Evolutionary conservation across 257 asterid species (phyloP).

Genomic region (Fraxinus anomala): DNA sequence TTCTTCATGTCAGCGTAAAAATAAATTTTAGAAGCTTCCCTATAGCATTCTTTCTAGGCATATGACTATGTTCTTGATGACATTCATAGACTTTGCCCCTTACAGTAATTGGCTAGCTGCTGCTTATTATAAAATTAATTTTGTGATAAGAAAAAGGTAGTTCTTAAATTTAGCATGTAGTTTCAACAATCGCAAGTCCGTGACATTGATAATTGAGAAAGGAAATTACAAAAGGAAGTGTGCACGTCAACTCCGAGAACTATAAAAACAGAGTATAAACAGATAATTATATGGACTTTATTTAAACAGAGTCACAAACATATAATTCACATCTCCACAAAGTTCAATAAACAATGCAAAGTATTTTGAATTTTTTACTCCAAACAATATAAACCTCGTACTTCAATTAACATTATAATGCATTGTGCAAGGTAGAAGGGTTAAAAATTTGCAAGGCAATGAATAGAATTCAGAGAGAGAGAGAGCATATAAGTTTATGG

Average conservation of each 20-base stretch:
- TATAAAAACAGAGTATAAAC: neutral
- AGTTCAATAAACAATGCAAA: neutral
- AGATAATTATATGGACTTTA: neutral
- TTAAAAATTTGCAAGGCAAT: neutral
- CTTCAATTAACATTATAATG: slow-evolving; percentile 3
- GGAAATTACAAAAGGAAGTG: neutral
- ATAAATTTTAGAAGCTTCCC: neutral
- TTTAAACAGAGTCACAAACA: neutral
- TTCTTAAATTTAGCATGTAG: neutral
- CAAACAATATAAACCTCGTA: neutral
- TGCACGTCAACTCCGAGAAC: neutral
- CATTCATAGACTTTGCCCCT: neutral
- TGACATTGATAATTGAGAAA: neutral
- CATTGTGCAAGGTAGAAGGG: slow-evolving; percentile 17
- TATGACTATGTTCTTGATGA: neutral
- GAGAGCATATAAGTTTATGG: slow-evolving; percentile 11
- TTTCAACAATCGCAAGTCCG: neutral
- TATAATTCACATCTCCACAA: neutral
- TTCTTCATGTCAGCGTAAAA: neutral
- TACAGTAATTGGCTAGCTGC: neutral
- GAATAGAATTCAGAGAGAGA: neutral
- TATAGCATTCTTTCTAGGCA: neutral
- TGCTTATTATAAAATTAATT: too few relatives aligned
- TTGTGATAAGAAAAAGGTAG: neutral
- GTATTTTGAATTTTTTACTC: neutral